Evolutionary conservation across 257 asterid species (phyloP), one percentile per base, ranked within the genome.

Genomic region (Nicotiana attenuata): DNA sequence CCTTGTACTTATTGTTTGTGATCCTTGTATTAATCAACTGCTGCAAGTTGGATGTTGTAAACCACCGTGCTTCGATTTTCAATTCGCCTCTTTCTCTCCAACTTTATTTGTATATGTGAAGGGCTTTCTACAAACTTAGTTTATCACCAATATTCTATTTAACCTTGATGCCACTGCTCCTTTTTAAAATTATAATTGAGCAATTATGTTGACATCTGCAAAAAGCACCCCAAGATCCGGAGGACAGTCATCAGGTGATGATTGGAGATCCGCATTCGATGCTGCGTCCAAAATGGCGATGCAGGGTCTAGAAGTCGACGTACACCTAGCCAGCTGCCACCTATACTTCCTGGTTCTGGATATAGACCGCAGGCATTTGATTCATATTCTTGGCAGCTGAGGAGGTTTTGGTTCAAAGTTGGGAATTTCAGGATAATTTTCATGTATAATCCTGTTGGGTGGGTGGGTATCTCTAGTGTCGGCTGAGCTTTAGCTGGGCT

Each of bases 241-340:
- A 11, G 82, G 65, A 29, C 76, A 24, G 47, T 82, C 78, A 60
- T 50, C 85, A 60, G 65, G 68, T 22, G 78, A 82, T 82, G 85
- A 82, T 1, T 82, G 85, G 85, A 65, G 81, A 60, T 76, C 84
- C 45, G 76, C 84, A 82, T 82, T 82, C 50, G 81, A 82, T 47
- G 65, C 66, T 63, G 10, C 17, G 20, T 14, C 19, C 80, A 69
- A 56, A 71, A 45, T 60, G 81, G 76, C 26, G 81, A 82, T 76
- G 59, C 78, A 33, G 68, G 75, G n/a, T 82, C 61, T 31, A 52
- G 78, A 65, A 65, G 78, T 66, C 85, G 85, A 9, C 82, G 67
- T 2, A 77, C 85, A 14, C 85, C 85, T 28, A 75, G 63, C 75
- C 85, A 66, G 67, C 13, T 64, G 82, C 85, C 85, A 50, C 85